These are phyloP conservation scores for Gentiana dahurica DNA, from an alignment of 257 asterid species.

Conservation along the genomic window DNA sequence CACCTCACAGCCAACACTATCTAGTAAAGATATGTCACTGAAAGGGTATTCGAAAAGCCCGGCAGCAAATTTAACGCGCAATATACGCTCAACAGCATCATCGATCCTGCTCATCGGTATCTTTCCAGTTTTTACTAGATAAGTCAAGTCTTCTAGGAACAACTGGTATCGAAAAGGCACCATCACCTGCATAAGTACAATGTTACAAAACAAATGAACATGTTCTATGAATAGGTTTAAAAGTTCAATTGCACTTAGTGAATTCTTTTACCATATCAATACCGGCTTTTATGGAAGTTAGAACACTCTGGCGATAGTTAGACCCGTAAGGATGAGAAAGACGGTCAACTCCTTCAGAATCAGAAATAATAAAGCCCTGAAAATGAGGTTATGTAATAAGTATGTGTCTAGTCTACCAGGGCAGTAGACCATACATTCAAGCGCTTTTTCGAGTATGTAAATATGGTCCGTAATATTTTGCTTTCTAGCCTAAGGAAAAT, in stretches of 20 bases:
- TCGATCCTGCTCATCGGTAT: slow-evolving; percentile 65
- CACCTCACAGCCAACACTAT: slow-evolving; percentile 59
- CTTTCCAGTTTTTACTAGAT: slow-evolving; percentile 53
- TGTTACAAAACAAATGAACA: too few relatives aligned
- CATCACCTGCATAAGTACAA: slow-evolving; percentile 49
- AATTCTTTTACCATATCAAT: slow-evolving; percentile 53
- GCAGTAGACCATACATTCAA: neutral
- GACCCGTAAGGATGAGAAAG: slow-evolving; percentile 62
- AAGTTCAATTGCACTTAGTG: slow-evolving; percentile 1
- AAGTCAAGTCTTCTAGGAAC: slow-evolving; percentile 42
- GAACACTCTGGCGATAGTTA: slow-evolving; percentile 50
- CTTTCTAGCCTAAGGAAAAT: too few relatives aligned
- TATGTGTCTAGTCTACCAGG: neutral
- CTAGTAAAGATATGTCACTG: slow-evolving; percentile 44
- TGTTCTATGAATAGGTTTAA: neutral
- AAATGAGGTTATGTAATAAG: slow-evolving; percentile 7
- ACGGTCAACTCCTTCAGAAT: slow-evolving; percentile 72
- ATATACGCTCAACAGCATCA: slow-evolving; percentile 77
- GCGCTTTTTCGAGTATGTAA: too few relatives aligned
- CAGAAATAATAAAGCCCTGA: slow-evolving; percentile 76
- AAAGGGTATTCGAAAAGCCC: slow-evolving; percentile 73
- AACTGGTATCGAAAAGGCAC: slow-evolving; percentile 61
- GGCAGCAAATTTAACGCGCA: slow-evolving; percentile 68
- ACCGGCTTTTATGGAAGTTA: slow-evolving; percentile 61
- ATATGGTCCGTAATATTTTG: too few relatives aligned